Evolutionary conservation across 768 basidiomycete species (phyloP).

Genomic region (Boletellus sp.): DNA sequence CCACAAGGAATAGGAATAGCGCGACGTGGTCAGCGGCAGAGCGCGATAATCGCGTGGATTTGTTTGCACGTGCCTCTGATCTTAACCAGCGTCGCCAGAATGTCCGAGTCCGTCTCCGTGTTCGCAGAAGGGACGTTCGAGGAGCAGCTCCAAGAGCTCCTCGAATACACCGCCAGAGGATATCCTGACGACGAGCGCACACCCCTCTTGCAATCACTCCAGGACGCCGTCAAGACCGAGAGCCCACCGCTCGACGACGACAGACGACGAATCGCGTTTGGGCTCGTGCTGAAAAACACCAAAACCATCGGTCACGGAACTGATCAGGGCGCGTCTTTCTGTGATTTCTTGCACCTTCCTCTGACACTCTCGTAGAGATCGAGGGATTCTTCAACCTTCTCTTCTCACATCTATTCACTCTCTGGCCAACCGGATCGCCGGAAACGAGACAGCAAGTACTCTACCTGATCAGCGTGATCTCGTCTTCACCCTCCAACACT

Average conservation of each 20-base stretch:
- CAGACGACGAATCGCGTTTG: constrained; percentile 52
- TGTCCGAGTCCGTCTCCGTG: constrained; percentile 73
- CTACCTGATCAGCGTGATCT: constrained; percentile 51
- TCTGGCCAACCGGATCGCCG: constrained; percentile 52
- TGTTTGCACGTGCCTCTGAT: no score
- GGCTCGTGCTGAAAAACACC: constrained; percentile 56
- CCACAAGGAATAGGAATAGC: no score
- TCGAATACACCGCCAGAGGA: constrained; percentile 67
- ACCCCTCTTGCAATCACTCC: constrained; percentile 61
- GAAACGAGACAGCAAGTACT: constrained; percentile 52
- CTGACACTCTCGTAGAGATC: constrained; percentile 47
- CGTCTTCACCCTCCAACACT: constrained; percentile 50
- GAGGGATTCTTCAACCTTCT: constrained; percentile 88
- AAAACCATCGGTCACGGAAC: constrained; percentile 71
- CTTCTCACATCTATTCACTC: constrained; percentile 64
- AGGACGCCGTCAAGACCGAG: constrained; percentile 51
- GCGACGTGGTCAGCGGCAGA: no score
- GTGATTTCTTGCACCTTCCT: neutral
- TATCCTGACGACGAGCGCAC: constrained; percentile 66
- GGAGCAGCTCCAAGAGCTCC: constrained; percentile 78
- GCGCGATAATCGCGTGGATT: no score
- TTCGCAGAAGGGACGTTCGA: constrained; percentile 87
- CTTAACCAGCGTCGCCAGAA: no score
- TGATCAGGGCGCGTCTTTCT: constrained; percentile 58
- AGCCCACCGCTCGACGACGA: constrained; percentile 52